phyloP scores from a whole-genome alignment of 441 rosid genomes.

The Erodium texanum region DNA sequence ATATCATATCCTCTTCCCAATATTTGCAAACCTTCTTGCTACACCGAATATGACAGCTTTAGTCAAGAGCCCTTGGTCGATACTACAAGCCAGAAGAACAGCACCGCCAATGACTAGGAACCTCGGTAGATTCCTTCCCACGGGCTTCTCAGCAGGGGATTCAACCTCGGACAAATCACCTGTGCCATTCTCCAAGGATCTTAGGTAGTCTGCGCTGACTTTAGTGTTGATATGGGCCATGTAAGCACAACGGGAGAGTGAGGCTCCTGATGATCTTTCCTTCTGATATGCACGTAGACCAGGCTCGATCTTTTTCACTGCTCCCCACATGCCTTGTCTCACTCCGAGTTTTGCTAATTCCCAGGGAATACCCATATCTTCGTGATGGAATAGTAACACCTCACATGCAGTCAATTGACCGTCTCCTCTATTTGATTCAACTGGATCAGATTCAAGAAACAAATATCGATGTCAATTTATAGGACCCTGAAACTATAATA shows the following conservation, averaged over 20 bases:
- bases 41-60: constrained; percentile 43
- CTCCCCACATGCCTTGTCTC: constrained; percentile 81
- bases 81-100: constrained; percentile 43
- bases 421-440: constrained; percentile 51
- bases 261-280: constrained; percentile 38
- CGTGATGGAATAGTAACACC: constrained; percentile 70
- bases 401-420: constrained; percentile 59
- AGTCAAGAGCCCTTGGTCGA: constrained; percentile 41
- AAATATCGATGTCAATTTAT: constrained; percentile 3
- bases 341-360: constrained; percentile 80
- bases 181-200: constrained; percentile 24
- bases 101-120: constrained; percentile 47
- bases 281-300: constrained; percentile 62
- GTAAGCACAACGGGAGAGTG: constrained; percentile 42
- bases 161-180: constrained; percentile 25
- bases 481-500: constrained; percentile 2
- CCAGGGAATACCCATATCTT: constrained; percentile 82
- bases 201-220: constrained; percentile 30
- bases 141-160: constrained; percentile 20
- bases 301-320: constrained; percentile 68
- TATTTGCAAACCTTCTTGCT: constrained; percentile 45
- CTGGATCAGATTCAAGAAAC: constrained; percentile 28
- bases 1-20: constrained; percentile 44
- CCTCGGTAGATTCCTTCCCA: constrained; percentile 39
- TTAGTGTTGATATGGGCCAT: constrained; percentile 66